A percentile compares a stretch with the other conserved stretches of the same genome.
Conservation (phyloP, 805 yeast genomes). For the Jamesozyma spencerorum region DNA sequence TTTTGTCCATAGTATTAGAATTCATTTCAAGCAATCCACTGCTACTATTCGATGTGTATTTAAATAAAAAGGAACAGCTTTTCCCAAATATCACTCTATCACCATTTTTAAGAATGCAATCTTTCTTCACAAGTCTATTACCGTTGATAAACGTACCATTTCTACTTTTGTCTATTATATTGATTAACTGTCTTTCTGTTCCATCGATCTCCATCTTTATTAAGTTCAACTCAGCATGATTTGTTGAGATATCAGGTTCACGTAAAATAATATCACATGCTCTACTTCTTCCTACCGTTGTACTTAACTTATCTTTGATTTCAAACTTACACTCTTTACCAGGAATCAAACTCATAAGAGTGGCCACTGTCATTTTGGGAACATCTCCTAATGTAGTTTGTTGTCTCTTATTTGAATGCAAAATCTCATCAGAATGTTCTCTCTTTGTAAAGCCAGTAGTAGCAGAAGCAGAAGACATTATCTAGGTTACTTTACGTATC, state of each 20-base stretch:
- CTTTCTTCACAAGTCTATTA: constrained; percentile 38
- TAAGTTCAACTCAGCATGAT: constrained; percentile 48
- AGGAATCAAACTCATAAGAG: constrained; percentile 26
- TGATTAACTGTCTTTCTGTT: constrained; percentile 30
- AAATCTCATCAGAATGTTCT: constrained; percentile 11
- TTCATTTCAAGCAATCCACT: not conserved
- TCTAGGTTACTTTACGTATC: too few relatives aligned
- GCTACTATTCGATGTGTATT: constrained; percentile 26
- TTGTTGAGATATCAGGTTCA: constrained; percentile 57
- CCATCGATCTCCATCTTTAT: constrained; percentile 33
- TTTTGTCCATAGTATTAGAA: not conserved
- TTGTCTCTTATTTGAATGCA: constrained; percentile 11
- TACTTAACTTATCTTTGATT: constrained; percentile 29
- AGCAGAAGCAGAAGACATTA: not conserved
- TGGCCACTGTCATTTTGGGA: constrained; percentile 8
- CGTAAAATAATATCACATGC: constrained; percentile 46
- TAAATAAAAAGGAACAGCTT: constrained; percentile 42
- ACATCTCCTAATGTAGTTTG: constrained; percentile 7
- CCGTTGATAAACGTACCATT: constrained; percentile 66
- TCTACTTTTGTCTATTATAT: constrained; percentile 45
- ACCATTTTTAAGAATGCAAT: constrained; percentile 48
- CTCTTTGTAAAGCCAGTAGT: constrained; percentile 8
- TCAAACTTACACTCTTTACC: constrained; percentile 25
- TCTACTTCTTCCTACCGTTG: constrained; percentile 47
- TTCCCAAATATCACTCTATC: constrained; percentile 53